Evolutionary conservation across 2,329 filamentous ascomycete genomes (phyloP).

Genomic region (Diplocarpon rosae): DNA sequence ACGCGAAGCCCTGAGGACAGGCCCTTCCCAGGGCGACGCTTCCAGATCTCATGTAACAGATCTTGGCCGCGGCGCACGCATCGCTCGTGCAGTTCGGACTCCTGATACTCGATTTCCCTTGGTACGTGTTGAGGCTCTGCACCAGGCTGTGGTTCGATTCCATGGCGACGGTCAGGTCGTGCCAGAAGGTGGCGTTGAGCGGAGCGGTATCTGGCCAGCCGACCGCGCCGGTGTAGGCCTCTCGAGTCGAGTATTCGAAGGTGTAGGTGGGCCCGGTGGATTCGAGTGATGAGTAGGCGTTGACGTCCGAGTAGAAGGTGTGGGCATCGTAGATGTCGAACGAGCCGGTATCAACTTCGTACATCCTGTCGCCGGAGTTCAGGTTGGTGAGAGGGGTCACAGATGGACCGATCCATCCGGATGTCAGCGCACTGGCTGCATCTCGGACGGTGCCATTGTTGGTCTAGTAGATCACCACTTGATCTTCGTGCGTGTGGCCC

Average conservation of each 20-base stretch:
- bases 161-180: slow-evolving; percentile 45
- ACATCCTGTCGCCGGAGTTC: slow-evolving; percentile 42
- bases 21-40: slow-evolving; percentile 38
- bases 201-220: slow-evolving; percentile 37
- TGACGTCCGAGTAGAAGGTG: slow-evolving; percentile 42
- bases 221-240: slow-evolving; percentile 34
- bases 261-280: slow-evolving; percentile 35
- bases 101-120: slow-evolving; percentile 40
- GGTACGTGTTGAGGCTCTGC: slow-evolving; percentile 36
- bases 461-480: slow-evolving; percentile 42
- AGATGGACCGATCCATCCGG: slow-evolving; percentile 40
- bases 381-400: slow-evolving; percentile 43
- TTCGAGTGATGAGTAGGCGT: slow-evolving; percentile 30
- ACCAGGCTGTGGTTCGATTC: slow-evolving; percentile 39
- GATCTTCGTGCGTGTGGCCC: slow-evolving; percentile 44
- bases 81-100: slow-evolving; percentile 40
- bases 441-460: slow-evolving; percentile 37
- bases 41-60: slow-evolving; percentile 49
- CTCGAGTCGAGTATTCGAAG: slow-evolving; percentile 41
- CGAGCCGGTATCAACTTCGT: slow-evolving; percentile 41
- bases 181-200: slow-evolving; percentile 49
- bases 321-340: slow-evolving; percentile 44
- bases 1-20: slow-evolving; percentile 40
- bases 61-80: slow-evolving; percentile 41
- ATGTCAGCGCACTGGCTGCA: slow-evolving; percentile 33